These are phyloP conservation scores for Sanghuangporus sanghuang DNA, from an alignment of 1,284 basidiomycete species.

Conservation along the genomic window DNA sequence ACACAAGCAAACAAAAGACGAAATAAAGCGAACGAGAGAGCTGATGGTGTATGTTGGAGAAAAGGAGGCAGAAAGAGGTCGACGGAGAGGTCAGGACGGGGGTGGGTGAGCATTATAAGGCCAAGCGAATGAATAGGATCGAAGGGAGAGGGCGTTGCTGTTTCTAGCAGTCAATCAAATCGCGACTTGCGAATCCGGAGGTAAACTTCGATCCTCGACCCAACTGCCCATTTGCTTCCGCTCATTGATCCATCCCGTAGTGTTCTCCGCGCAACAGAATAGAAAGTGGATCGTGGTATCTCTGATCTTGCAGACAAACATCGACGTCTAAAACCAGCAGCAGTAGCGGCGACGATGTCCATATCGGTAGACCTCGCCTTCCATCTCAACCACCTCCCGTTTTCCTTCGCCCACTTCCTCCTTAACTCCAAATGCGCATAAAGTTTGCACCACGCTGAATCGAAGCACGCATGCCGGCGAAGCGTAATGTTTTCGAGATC, in stretches of 20 bases:
- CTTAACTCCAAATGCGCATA: no score
- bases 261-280: neutral
- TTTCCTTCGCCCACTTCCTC: no score
- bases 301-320: no score
- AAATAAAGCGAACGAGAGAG: no score
- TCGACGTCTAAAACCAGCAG: neutral
- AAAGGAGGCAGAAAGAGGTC: neutral
- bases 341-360: neutral
- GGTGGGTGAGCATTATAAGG: neutral
- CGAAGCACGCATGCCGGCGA: no score
- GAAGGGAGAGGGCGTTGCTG: neutral
- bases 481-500: neutral
- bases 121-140: neutral
- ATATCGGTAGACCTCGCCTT: neutral
- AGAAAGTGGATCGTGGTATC: no score
- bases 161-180: neutral
- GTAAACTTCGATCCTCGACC: no score
- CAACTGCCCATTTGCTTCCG: neutral
- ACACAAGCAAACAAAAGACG: no score
- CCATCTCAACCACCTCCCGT: neutral
- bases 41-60: no score
- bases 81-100: neutral
- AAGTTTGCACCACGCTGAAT: no score
- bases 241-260: neutral
- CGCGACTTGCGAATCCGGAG: neutral